Evolutionary conservation across 768 basidiomycete genomes (phyloP), one percentile per base, ranked within the genome.

Genomic region (Hemileccinum impolitum): DNA sequence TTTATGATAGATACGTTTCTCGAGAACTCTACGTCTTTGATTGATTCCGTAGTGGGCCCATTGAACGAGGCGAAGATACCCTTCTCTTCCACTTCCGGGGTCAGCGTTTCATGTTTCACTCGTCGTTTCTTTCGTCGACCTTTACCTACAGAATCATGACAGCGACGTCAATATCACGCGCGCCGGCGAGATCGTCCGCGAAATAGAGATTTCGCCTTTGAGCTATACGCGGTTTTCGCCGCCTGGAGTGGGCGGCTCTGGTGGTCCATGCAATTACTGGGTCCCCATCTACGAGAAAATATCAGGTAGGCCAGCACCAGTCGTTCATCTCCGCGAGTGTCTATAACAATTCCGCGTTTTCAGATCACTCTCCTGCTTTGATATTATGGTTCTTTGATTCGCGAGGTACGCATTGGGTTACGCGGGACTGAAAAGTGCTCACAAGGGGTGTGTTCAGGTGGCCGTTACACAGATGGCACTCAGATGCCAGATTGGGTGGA

Each of bases 341-440:
- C n/a, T 21, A n/a, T 17, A 28, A 2, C 6, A 15, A 1, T 1
- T 2, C 4, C 2, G 6, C 28, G 15, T 37, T 12, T 31, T 8
- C 25, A 66, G 64, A 84, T 62, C n/a, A 25, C 2, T 53, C 61
- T 6, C 86, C 86, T 4, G 69, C 66, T 4, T 69, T 87, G 10
- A 64, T 89, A 40, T 63, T 88, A 4, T 90, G 86, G 65, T 86
- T 87, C 68, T 90, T 90, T 55, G 87, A 89, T 65, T 88, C 87
- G 3, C 74, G 85, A 51, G 82, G 83, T 80, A 59, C 13, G 39
- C 15, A 40, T 28, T 35, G 8, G 15, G 17, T 2, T 28, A 37
- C n/a, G 5, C 21, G 3, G 13, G 23, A 5, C 21, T 18, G 7
- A 13, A 18, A 18, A 8, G 30, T 19, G n/a, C 52, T 62, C 28